Percentiles rank a stretch among this genome's conserved stretches.
phyloP scores from a whole-genome alignment of 129 eudicot genomes.

The Artemisia annua region DNA sequence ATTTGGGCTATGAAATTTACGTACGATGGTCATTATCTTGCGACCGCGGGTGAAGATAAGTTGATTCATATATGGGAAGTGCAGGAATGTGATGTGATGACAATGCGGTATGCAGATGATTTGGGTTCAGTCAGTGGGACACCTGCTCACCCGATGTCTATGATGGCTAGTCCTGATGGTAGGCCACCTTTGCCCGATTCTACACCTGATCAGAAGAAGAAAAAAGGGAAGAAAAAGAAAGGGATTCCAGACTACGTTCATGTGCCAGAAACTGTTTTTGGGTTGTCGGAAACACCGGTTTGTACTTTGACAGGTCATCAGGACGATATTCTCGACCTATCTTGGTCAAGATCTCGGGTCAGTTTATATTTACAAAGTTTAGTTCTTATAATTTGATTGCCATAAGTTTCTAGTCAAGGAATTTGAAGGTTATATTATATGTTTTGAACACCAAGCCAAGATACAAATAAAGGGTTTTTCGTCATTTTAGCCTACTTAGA shows the following conservation, averaged over 20 bases:
- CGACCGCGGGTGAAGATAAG: constrained; percentile 42
- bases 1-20: constrained; percentile 46
- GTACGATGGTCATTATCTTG: constrained; percentile 38
- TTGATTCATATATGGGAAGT: constrained; percentile 43
- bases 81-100: constrained; percentile 36
- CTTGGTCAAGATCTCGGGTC: constrained; percentile 91
- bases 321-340: constrained; percentile 75
- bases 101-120: constrained; percentile 30
- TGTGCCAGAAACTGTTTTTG: constrained; percentile 78
- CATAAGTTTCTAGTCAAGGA: neutral
- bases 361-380: constrained; percentile 14
- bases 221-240: constrained; percentile 55
- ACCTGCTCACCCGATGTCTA: constrained; percentile 33
- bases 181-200: constrained; percentile 68
- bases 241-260: constrained; percentile 64
- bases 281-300: constrained; percentile 66
- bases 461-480: no score
- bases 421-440: neutral
- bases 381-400: neutral
- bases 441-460: neutral
- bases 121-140: constrained; percentile 30
- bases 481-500: no score
- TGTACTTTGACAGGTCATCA: constrained; percentile 73
- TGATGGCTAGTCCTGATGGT: constrained; percentile 32
- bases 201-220: constrained; percentile 50